A percentile compares a stretch with the other conserved stretches of the same genome.
Conservation (phyloP, 106 monocot genomes). For the Allium fistulosum region DNA sequence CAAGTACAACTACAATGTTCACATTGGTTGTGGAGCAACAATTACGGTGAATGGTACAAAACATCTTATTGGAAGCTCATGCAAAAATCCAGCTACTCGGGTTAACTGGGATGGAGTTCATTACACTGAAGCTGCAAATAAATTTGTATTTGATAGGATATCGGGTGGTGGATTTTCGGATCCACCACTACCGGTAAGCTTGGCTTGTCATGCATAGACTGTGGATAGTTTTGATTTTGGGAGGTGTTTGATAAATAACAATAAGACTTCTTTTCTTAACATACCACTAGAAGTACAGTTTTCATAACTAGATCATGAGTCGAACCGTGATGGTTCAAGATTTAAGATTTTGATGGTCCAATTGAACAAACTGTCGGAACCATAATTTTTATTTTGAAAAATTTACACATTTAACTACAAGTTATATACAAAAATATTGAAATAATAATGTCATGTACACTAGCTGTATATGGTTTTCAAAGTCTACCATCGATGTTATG, state of each 20-base stretch:
- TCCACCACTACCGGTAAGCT: constrained; percentile 23
- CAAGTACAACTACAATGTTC: constrained; percentile 35
- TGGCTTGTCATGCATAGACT: constrained; percentile 18
- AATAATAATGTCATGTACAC: too few species aligned
- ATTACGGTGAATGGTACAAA: constrained; percentile 25
- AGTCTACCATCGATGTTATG: too few species aligned
- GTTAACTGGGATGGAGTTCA: constrained; percentile 55
- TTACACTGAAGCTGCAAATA: constrained; percentile 60
- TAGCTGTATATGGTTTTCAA: too few species aligned
- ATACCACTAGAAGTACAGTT: too few species aligned
- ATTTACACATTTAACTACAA: too few species aligned
- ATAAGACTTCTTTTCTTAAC: not conserved
- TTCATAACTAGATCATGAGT: not conserved
- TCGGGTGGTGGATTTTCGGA: constrained; percentile 34
- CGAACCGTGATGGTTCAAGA: not conserved
- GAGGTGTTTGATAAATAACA: not conserved
- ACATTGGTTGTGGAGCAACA: constrained; percentile 25
- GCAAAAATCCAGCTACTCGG: constrained; percentile 22
- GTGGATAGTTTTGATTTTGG: not conserved
- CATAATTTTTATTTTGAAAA: too few species aligned
- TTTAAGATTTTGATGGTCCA: too few species aligned
- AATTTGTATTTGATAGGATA: constrained; percentile 40
- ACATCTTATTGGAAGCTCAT: constrained; percentile 27
- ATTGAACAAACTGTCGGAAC: too few species aligned
- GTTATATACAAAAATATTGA: too few species aligned